Percentiles rank a stretch among this genome's conserved stretches.
phyloP scores from a whole-genome alignment of 495 filamentous ascomycete species.

The Aspergillus wentii region DNA sequence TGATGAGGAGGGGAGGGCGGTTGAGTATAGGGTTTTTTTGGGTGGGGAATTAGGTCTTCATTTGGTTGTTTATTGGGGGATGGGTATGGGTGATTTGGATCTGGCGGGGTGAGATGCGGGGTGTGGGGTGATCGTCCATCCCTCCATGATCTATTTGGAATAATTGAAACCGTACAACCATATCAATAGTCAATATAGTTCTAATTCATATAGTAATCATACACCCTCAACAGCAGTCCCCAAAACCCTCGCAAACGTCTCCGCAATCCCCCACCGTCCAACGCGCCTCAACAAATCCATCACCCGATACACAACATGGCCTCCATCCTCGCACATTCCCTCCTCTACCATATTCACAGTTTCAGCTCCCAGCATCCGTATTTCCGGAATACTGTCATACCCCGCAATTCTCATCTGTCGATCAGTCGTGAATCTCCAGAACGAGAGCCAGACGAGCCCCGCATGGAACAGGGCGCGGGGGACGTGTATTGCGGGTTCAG shows the following conservation, averaged over 20 bases:
- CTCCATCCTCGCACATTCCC: conserved; percentile 4
- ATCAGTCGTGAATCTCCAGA: conserved; percentile 9
- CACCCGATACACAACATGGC: conserved; percentile 17
- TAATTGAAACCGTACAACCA: neutral
- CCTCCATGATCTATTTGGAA: no score
- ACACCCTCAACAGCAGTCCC: conserved; percentile 12
- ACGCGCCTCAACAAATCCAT: conserved; percentile 28
- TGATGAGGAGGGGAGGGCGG: no score
- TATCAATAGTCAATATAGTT: no score
- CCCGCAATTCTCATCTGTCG: no score
- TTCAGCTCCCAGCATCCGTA: conserved; percentile 10
- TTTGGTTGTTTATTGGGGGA: no score
- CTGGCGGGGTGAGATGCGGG: no score
- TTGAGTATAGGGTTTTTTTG: no score
- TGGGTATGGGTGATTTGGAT: no score
- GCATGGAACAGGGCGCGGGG: conserved; percentile 21
- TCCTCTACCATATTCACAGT: neutral
- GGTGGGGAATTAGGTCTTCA: no score
- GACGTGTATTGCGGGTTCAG: conserved; percentile 27
- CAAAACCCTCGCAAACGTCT: conserved; percentile 20
- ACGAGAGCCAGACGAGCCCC: conserved; percentile 17
- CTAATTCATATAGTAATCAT: neutral
- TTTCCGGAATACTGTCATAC: conserved; percentile 15
- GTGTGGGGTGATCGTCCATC: no score
- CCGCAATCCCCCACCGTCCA: conserved; percentile 30